Evolutionary conservation across 345 rosid genomes (phyloP).

Genomic region (Rhodamnia rubescens): DNA sequence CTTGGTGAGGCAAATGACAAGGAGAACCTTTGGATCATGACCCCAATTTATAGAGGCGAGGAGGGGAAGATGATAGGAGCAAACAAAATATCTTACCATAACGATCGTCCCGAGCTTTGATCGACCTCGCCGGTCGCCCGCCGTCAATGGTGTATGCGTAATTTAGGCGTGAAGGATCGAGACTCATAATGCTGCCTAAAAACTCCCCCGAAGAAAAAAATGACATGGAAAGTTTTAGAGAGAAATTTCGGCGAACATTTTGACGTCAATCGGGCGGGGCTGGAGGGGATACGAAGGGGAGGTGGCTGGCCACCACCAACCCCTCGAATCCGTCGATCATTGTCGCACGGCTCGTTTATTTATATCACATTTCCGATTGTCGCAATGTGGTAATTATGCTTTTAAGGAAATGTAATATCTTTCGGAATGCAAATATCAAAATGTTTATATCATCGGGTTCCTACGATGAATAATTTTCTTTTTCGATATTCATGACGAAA

Average conservation of each 20-base stretch:
- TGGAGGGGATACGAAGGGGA: background rate
- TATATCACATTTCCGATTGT: background rate
- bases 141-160: background rate
- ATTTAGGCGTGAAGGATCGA: background rate
- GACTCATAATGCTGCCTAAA: background rate
- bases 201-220: rapidly evolving
- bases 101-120: background rate
- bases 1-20: background rate
- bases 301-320: background rate
- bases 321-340: background rate
- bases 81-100: background rate
- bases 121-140: background rate
- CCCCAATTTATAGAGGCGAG: background rate
- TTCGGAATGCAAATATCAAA: background rate
- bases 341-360: rapidly evolving
- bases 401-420: background rate
- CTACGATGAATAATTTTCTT: background rate
- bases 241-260: background rate
- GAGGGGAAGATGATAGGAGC: background rate
- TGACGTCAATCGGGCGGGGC: background rate
- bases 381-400: background rate
- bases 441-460: background rate
- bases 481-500: background rate
- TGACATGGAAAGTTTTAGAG: background rate
- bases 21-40: background rate